These are phyloP conservation scores for Leccinellum luteum DNA, from an alignment of 768 basidiomycete species.

Conservation along the genomic window DNA sequence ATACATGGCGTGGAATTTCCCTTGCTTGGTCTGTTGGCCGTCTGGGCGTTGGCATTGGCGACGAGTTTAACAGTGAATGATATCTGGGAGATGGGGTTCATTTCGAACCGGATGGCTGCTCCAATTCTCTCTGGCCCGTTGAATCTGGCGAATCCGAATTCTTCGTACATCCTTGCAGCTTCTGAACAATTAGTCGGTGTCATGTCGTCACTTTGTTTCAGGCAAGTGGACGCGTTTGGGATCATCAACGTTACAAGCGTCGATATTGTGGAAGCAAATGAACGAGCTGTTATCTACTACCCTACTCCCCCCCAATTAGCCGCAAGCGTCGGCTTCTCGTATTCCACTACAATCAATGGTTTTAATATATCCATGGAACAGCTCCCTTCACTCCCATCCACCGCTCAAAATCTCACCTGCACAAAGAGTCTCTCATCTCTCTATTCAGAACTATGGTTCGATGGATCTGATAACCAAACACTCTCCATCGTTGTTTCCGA, in stretches of 20 bases:
- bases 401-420: slow-evolving; percentile 1
- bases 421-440: background rate
- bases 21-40: slow-evolving; percentile 4
- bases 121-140: slow-evolving; percentile 4
- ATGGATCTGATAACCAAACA: background rate
- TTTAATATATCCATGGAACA: slow-evolving; percentile 5
- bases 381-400: background rate
- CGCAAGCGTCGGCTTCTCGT: background rate
- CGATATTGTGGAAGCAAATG: background rate
- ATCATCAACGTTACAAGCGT: slow-evolving; percentile 7
- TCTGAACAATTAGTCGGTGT: slow-evolving; percentile 1
- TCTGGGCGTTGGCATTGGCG: slow-evolving; percentile 12
- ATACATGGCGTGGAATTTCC: slow-evolving; percentile 6
- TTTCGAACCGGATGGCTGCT: background rate
- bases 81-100: background rate
- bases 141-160: background rate
- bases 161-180: background rate
- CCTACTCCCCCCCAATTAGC: background rate
- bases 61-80: slow-evolving; percentile 10
- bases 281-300: slow-evolving; percentile 4
- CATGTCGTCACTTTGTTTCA: slow-evolving; percentile 3
- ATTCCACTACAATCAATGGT: slow-evolving; percentile 6
- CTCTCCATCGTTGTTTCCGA: background rate
- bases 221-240: background rate
- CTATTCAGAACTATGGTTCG: background rate